A percentile compares a stretch with the other conserved stretches of the same genome.
Evolutionary conservation across 1,284 basidiomycete genomes (phyloP).

Genomic region (Testicularia cyperi): DNA sequence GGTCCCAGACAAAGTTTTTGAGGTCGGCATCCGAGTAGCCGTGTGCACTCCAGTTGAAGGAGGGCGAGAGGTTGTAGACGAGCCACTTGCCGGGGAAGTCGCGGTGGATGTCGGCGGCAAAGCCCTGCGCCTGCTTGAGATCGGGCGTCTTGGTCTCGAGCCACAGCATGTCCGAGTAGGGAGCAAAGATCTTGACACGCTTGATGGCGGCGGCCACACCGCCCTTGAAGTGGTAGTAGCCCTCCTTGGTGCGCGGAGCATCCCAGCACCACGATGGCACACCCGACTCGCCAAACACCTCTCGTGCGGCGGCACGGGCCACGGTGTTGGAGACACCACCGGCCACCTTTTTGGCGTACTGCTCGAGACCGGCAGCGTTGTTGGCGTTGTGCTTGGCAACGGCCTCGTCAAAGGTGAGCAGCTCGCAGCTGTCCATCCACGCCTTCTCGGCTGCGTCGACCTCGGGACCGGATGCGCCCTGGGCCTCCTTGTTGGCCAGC

Average conservation of each 20-base stretch:
- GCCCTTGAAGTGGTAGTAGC: slow-evolving; percentile 86
- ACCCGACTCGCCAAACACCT: slow-evolving; percentile 69
- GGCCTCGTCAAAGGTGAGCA: slow-evolving; percentile 78
- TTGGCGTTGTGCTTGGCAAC: slow-evolving; percentile 63
- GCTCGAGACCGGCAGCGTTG: slow-evolving; percentile 63
- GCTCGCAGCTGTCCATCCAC: slow-evolving; percentile 57
- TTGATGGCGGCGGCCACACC: slow-evolving; percentile 81
- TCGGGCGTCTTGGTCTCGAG: slow-evolving; percentile 85
- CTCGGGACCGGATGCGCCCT: slow-evolving; percentile 45
- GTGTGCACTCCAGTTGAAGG: slow-evolving; percentile 86
- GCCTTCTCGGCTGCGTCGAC: slow-evolving; percentile 55
- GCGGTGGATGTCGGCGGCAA: slow-evolving; percentile 75
- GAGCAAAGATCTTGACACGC: slow-evolving; percentile 74
- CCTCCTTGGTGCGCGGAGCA: slow-evolving; percentile 85
- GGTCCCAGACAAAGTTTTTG: slow-evolving; percentile 58
- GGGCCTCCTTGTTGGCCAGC: slow-evolving; percentile 47
- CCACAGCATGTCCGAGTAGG: slow-evolving; percentile 61
- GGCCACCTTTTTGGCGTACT: slow-evolving; percentile 66
- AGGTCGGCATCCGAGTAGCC: slow-evolving; percentile 71
- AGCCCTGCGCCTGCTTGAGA: slow-evolving; percentile 75
- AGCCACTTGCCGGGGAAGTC: slow-evolving; percentile 77
- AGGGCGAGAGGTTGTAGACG: slow-evolving; percentile 91
- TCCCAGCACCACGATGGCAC: slow-evolving; percentile 83
- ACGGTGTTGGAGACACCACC: slow-evolving; percentile 74
- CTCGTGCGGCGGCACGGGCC: slow-evolving; percentile 72